Base-by-base conservation (phyloP, 129 eudicot genomes). In the Escallonia herrerae region DNA sequence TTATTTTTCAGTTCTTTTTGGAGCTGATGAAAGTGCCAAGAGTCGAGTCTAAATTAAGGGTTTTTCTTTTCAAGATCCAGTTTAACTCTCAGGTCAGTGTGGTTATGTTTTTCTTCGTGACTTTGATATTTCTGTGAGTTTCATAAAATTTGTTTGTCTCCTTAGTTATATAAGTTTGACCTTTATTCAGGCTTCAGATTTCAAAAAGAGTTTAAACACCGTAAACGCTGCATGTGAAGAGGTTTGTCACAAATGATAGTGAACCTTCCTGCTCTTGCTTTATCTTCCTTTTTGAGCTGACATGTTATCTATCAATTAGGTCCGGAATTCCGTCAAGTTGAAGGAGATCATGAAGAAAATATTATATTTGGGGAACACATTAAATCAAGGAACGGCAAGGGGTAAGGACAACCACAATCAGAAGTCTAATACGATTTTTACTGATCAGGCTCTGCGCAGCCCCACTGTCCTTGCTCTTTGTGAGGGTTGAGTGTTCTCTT, bases 11-110 rank as follows among this genome's bases (percentile, higher is more conserved):
- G 96, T 88, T 83, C 72, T 93, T 93, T 64, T 55, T 93, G 79
- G 95, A 93, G 89, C 84, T 93, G 70, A 93, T 93, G 98, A 93
- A 87, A 80, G 98, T 88, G 65, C 98, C 98, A 66, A 85, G 96
- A 51, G 96, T 93, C 69, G 96, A 88, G 70, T 88, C 98, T 4
- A 93, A 93, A 77, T 76, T 93, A 67, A 79, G 96, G 66, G 96
- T 88, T 72, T 93, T 93, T 78, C 74, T 88, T 48, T 93, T 93
- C 86, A 93, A 93, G 83, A 88, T 93, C 74, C 96, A 85, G 72
- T 93, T 93, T 54, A 86, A 75, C 59, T 57, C 89, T 68, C 98
- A 87, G 97, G 97, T 91, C 70, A 69, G 40, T 40, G 56, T 43
- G 43, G 43, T 63, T 6, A 40, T 53, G 8, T 61, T 41, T 53